Evolutionary conservation across 345 rosid species (phyloP), one percentile per base, ranked within the genome.

Genomic region (Acer saccharum): DNA sequence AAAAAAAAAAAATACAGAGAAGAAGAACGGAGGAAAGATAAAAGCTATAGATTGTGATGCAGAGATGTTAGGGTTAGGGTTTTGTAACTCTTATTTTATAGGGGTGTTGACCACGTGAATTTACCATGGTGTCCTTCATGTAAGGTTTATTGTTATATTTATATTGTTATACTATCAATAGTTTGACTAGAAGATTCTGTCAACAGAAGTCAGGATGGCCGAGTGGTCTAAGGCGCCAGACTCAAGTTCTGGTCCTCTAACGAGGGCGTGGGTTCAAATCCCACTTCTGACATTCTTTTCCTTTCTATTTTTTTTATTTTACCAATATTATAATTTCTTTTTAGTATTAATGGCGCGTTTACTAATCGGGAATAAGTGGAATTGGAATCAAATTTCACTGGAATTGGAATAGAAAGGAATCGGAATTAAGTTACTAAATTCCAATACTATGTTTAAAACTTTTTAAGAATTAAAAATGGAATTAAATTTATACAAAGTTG

Each of bases 151-250:
- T 29, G 32, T 2, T 29, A 29, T 29, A 29, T 0, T 29, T 29
- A 29, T 29, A 29, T 3, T 29, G 32, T 29, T 29, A 2, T 29
- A 29, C 32, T 29, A 29, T 29, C 32, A 29, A 29, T 2, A 29
- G 3, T 2, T 2, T 29, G 32, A 29, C 32, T 29, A 29, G 32
- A 29, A 29, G 32, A 29, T 2, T 29, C 3, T 29, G 32, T 29
- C 32, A 29, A 29, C 32, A 58, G 6, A 7, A 20, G 92, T 89
- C 89, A 89, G 90, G 93, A 83, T 90, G 91, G 92, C 94, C 92
- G 90, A 89, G 94, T 86, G 93, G 93, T 92, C 93, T 86, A 88
- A 89, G 92, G 89, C 93, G 93, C 93, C 90, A 88, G 93, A 89
- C 97, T 89, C 91, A 88, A 92, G 93, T 90, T 89, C 87, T 87